phyloP scores from a whole-genome alignment of 768 basidiomycete species.

The Mycena olivaceomarginata region DNA sequence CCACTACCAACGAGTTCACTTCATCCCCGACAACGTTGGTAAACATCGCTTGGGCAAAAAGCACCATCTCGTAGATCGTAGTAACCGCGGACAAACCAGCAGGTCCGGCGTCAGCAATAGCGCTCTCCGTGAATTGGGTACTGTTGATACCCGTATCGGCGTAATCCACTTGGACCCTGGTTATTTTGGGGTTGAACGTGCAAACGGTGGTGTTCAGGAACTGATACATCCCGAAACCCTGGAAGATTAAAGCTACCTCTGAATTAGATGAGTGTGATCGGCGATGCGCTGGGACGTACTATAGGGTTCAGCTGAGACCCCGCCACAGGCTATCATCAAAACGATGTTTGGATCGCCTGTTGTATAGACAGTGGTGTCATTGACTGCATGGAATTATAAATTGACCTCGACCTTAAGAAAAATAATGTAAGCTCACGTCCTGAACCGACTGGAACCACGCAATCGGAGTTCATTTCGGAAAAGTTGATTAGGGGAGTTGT shows the following conservation, averaged over 20 bases:
- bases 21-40: neutral
- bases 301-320: neutral
- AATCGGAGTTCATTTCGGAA: neutral
- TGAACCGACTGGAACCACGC: neutral
- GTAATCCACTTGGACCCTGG: neutral
- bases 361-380: neutral
- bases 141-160: neutral
- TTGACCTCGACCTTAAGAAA: rapidly evolving
- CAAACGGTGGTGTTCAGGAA: neutral
- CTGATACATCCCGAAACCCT: neutral
- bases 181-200: neutral
- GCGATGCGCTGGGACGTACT: neutral
- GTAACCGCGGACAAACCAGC: neutral
- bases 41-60: neutral
- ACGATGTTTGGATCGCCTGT: neutral
- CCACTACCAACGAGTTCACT: neutral
- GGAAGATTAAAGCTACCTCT: neutral
- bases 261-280: neutral
- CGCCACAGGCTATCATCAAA: slow-evolving; percentile 6
- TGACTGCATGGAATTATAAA: neutral
- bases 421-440: neutral
- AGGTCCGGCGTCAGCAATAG: neutral
- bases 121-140: neutral
- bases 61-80: neutral
- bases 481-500: neutral